Evolutionary conservation across 2,329 filamentous ascomycete species (phyloP).

Genomic region (Curvularia eragrostidis): DNA sequence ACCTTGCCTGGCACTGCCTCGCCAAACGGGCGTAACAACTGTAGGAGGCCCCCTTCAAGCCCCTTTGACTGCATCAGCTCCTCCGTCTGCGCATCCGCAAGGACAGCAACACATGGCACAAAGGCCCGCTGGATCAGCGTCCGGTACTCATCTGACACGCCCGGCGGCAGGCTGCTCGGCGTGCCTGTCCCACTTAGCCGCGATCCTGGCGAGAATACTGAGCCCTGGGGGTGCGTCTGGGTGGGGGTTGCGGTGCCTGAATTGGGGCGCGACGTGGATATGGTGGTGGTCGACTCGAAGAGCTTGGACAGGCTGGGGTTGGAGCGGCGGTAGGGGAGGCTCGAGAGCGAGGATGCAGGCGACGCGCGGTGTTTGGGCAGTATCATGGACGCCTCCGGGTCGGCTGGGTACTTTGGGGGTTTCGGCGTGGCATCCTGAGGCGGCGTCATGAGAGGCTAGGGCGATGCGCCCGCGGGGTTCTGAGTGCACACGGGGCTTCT

Average conservation of each 20-base stretch:
- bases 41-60: conserved; percentile 79
- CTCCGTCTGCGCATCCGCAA: conserved; percentile 86
- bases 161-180: conserved; percentile 50
- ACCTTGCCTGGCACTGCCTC: conserved; percentile 88
- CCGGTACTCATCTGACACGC: conserved; percentile 61
- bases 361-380: conserved; percentile 66
- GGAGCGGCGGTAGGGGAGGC: conserved; percentile 61
- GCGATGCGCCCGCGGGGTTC: conserved; percentile 44
- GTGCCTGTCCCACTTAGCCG: conserved; percentile 47
- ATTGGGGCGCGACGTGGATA: conserved; percentile 51
- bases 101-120: conserved; percentile 85
- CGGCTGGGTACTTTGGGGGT: conserved; percentile 57
- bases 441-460: conserved; percentile 51
- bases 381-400: conserved; percentile 67
- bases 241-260: conserved; percentile 55
- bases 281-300: conserved; percentile 59
- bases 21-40: conserved; percentile 88
- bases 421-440: conserved; percentile 49
- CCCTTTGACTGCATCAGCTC: conserved; percentile 82
- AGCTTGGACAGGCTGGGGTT: conserved; percentile 61
- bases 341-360: conserved; percentile 66
- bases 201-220: conserved; percentile 55
- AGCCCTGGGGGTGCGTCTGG: conserved; percentile 43
- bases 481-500: conserved; percentile 38
- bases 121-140: conserved; percentile 81